Percentiles rank a stretch among this genome's conserved stretches.
phyloP scores from a whole-genome alignment of 805 yeast genomes.

The Ogataea nitratoaversa region DNA sequence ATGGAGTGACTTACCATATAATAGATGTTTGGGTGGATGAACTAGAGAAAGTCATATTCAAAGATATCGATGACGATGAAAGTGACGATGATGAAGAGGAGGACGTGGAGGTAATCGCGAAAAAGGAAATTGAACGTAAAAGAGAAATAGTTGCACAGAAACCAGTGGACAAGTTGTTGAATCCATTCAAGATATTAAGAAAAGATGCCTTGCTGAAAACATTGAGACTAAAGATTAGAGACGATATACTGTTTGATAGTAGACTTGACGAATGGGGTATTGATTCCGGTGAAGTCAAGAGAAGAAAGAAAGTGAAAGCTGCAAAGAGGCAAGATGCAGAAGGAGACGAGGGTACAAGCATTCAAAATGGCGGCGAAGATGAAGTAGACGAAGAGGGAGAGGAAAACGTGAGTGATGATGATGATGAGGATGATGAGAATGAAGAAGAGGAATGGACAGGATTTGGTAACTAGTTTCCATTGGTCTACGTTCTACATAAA shows the following conservation, averaged over 20 bases:
- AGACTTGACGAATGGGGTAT: constrained; percentile 66
- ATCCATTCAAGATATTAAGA: constrained; percentile 55
- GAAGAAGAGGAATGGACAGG: constrained; percentile 29
- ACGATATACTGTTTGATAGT: constrained; percentile 62
- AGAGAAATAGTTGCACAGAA: constrained; percentile 37
- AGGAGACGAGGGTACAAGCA: no score
- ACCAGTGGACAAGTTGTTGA: constrained; percentile 53
- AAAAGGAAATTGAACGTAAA: constrained; percentile 14
- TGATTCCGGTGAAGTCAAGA: constrained; percentile 24
- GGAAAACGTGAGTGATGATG: constrained; percentile 15
- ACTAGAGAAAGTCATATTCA: constrained; percentile 61
- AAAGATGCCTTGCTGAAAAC: constrained; percentile 53
- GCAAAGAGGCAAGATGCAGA: constrained; percentile 19
- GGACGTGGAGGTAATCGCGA: constrained; percentile 14
- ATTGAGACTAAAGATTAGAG: constrained; percentile 57
- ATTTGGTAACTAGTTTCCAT: constrained; percentile 17
- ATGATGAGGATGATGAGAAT: constrained; percentile 17
- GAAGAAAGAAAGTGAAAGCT: constrained; percentile 6
- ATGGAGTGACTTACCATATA: constrained; percentile 79
- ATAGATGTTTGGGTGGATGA: constrained; percentile 84
- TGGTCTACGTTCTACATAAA: no score
- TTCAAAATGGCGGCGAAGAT: constrained; percentile 8
- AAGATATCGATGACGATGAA: constrained; percentile 42
- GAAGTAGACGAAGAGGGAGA: constrained; percentile 17
- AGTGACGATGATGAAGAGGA: constrained; percentile 41